These are phyloP conservation scores for Starmera quercuum DNA, from an alignment of 805 yeast genomes.

Conservation along the genomic window DNA sequence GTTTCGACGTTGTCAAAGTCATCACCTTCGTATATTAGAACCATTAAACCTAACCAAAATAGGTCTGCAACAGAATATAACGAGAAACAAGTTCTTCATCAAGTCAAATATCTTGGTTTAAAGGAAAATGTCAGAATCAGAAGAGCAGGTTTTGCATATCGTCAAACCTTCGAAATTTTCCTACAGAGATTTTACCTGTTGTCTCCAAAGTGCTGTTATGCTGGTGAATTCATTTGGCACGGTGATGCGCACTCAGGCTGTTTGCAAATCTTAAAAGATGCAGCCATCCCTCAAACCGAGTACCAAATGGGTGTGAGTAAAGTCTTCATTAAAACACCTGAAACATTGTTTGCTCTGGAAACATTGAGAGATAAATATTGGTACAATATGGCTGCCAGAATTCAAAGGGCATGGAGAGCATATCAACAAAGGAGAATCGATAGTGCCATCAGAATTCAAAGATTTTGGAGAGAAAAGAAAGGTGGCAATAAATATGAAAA, in stretches of 20 bases:
- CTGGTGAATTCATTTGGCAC: slow-evolving; percentile 66
- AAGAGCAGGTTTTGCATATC: slow-evolving; percentile 97
- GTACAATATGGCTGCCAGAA: slow-evolving; percentile 97
- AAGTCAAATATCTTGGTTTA: slow-evolving; percentile 89
- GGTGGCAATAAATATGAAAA: slow-evolving; percentile 81
- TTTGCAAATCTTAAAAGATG: slow-evolving; percentile 41
- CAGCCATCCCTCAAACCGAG: slow-evolving; percentile 70
- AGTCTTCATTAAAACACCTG: slow-evolving; percentile 94
- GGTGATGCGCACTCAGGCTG: slow-evolving; percentile 54
- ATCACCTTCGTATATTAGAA: slow-evolving; percentile 94
- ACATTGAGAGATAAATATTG: slow-evolving; percentile 95
- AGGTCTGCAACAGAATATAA: slow-evolving; percentile 88
- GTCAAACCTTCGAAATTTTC: slow-evolving; percentile 94
- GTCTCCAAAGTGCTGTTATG: slow-evolving; percentile 87
- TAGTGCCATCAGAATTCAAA: slow-evolving; percentile 76
- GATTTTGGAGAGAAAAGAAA: slow-evolving; percentile 71
- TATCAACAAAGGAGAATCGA: slow-evolving; percentile 74
- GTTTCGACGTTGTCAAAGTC: slow-evolving; percentile 85
- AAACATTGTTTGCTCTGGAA: slow-evolving; percentile 90
- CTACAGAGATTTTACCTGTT: slow-evolving; percentile 88
- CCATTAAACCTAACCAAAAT: slow-evolving; percentile 94
- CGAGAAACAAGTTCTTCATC: slow-evolving; percentile 84
- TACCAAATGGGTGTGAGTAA: slow-evolving; percentile 89
- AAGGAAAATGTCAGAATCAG: slow-evolving; percentile 96
- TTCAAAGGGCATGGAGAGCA: slow-evolving; percentile 94